phyloP scores from a whole-genome alignment of 2,329 filamentous ascomycete species.

The Fusarium sp. region DNA sequence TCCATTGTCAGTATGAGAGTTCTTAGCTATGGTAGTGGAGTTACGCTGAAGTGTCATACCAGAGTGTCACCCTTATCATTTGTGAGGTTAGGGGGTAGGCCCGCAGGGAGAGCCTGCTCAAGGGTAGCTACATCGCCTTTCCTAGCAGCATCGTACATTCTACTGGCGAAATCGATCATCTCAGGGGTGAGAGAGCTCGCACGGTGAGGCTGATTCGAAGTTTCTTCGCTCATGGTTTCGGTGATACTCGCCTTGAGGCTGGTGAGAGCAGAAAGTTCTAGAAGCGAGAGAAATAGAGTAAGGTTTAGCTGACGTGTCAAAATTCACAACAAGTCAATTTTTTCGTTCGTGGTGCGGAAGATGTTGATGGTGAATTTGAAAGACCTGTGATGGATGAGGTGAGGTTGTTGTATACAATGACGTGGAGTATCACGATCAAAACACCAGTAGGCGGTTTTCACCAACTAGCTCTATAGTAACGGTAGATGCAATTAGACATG shows the following conservation, averaged over 20 bases:
- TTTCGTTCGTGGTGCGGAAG: background rate
- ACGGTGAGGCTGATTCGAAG: conserved; percentile 22
- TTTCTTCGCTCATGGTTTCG: conserved; percentile 26
- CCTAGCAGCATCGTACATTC: conserved; percentile 75
- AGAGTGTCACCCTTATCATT: conserved; percentile 80
- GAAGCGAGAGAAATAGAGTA: background rate
- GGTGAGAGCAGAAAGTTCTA: background rate
- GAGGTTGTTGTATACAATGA: conserved; percentile 18
- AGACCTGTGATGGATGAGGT: background rate
- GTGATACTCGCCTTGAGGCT: too few relatives aligned
- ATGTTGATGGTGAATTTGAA: background rate
- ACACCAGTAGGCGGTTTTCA: background rate
- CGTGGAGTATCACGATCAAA: conserved; percentile 8
- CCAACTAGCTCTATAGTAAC: background rate
- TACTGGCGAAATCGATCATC: conserved; percentile 72
- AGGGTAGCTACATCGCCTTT: conserved; percentile 68
- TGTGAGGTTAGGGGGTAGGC: conserved; percentile 75
- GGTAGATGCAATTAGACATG: background rate
- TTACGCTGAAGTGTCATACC: conserved; percentile 51
- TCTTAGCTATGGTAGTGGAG: background rate
- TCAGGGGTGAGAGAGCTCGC: conserved; percentile 64
- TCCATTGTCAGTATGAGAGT: conserved; percentile 1
- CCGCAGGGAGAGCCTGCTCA: conserved; percentile 71
- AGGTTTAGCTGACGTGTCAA: background rate
- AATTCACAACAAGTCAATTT: background rate